These are phyloP conservation scores for Tilletia caries DNA, from an alignment of 1,284 basidiomycete species.

Conservation along the genomic window DNA sequence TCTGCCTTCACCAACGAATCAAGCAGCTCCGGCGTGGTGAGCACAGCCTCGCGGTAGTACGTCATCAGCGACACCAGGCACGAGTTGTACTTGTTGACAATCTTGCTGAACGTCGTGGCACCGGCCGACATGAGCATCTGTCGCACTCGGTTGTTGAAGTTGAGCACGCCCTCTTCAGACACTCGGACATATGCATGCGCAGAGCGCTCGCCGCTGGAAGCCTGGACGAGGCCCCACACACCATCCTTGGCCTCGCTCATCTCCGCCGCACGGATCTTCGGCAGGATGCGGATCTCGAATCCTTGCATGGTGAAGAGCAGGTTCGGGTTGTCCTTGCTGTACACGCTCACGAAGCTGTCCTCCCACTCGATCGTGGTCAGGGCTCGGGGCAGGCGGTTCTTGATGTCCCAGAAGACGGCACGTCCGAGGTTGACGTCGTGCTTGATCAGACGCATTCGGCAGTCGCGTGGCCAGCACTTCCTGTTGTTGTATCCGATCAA, in stretches of 20 bases:
- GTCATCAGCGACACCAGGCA: slow-evolving; percentile 69
- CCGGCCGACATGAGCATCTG: slow-evolving; percentile 99
- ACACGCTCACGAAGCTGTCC: slow-evolving; percentile 63
- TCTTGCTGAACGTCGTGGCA: slow-evolving; percentile 97
- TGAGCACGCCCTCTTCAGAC: slow-evolving; percentile 80
- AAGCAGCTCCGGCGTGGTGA: slow-evolving; percentile 86
- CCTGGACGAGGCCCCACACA: slow-evolving; percentile 92
- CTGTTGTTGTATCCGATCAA: slow-evolving; percentile 99
- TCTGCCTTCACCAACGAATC: slow-evolving; percentile 52
- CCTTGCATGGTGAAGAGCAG: slow-evolving; percentile 96
- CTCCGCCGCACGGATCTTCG: slow-evolving; percentile 88
- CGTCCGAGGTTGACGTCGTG: slow-evolving; percentile 98
- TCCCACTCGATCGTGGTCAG: slow-evolving; percentile 96
- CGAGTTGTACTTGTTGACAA: slow-evolving; percentile 99
- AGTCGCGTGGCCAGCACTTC: slow-evolving; percentile 97
- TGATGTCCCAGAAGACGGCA: slow-evolving; percentile 99
- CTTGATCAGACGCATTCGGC: slow-evolving; percentile 98
- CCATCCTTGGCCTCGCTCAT: slow-evolving; percentile 97
- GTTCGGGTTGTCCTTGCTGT: slow-evolving; percentile 96
- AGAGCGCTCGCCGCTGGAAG: slow-evolving; percentile 93
- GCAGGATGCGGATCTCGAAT: slow-evolving; percentile 94
- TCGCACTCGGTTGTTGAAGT: slow-evolving; percentile 63
- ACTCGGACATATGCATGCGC: slow-evolving; percentile 96
- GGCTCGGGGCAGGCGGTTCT: slow-evolving; percentile 90
- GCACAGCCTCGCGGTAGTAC: slow-evolving; percentile 98